Evolutionary conservation across 2,329 filamentous ascomycete genomes (phyloP).

Genomic region (Sclerotinia spermophila): DNA sequence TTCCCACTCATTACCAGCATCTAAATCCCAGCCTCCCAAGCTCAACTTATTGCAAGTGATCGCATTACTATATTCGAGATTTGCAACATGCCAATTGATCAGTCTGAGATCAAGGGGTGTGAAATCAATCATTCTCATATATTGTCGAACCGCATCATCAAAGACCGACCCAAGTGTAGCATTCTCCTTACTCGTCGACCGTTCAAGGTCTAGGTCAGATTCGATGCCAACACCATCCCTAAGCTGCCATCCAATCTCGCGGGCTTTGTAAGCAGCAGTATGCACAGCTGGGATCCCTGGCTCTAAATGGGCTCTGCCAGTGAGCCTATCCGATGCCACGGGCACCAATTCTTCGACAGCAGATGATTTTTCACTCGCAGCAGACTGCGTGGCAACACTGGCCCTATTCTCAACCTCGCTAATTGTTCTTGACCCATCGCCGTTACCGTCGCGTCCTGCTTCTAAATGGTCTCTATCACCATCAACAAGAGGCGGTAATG

Average conservation of each 20-base stretch:
- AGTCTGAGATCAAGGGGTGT: slow-evolving; percentile 83
- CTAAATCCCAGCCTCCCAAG: slow-evolving; percentile 90
- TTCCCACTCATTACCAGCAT: slow-evolving; percentile 96
- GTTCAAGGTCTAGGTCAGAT: slow-evolving; percentile 67
- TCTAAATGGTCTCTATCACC: slow-evolving; percentile 81
- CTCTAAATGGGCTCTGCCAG: slow-evolving; percentile 68
- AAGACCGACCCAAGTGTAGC: slow-evolving; percentile 88
- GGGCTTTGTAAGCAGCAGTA: slow-evolving; percentile 73
- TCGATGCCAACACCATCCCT: slow-evolving; percentile 59
- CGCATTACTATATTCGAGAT: slow-evolving; percentile 96
- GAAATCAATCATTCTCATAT: slow-evolving; percentile 76
- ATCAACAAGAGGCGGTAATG: slow-evolving; percentile 67
- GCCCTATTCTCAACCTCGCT: slow-evolving; percentile 63
- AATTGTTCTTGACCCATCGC: slow-evolving; percentile 68
- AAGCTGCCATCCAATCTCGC: slow-evolving; percentile 77
- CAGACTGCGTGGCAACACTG: slow-evolving; percentile 56
- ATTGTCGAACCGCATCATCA: slow-evolving; percentile 87
- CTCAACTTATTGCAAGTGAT: slow-evolving; percentile 83
- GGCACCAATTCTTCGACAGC: slow-evolving; percentile 51
- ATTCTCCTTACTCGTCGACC: slow-evolving; percentile 54
- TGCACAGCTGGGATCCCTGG: slow-evolving; percentile 64
- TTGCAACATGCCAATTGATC: slow-evolving; percentile 97
- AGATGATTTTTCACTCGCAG: slow-evolving; percentile 36
- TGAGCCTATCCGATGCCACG: slow-evolving; percentile 64
- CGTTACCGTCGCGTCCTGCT: slow-evolving; percentile 72